A percentile compares a stretch with the other conserved stretches of the same genome.
Conservation (phyloP, 1,284 basidiomycete genomes). For the Mycena sp. region DNA sequence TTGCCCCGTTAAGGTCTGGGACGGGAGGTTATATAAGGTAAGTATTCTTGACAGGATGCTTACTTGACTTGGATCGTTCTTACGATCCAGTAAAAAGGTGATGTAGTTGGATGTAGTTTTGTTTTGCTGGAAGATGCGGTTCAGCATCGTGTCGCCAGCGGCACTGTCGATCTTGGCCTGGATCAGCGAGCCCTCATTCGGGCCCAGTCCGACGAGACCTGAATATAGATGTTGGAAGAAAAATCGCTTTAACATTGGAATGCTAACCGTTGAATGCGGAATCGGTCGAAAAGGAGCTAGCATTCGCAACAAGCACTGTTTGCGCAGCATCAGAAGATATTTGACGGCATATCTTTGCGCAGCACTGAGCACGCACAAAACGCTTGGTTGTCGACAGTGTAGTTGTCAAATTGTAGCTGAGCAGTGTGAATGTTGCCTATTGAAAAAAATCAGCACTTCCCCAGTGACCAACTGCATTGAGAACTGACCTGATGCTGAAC, state of each 20-base stretch:
- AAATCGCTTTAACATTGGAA: background rate
- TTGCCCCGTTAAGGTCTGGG: constrained; percentile 60
- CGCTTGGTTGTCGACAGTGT: constrained; percentile 70
- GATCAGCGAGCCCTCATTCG: constrained; percentile 75
- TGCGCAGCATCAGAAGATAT: background rate
- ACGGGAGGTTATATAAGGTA: constrained; percentile 46
- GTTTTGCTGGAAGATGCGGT: constrained; percentile 68
- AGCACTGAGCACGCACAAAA: constrained; percentile 67
- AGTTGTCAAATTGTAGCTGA: constrained; percentile 62
- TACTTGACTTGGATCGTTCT: constrained; percentile 54
- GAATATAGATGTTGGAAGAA: background rate
- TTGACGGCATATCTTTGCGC: background rate
- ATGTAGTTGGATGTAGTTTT: constrained; percentile 68
- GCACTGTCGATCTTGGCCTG: constrained; percentile 59
- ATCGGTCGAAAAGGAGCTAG: constrained; percentile 71
- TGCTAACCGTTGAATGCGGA: constrained; percentile 64
- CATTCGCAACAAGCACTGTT: constrained; percentile 71
- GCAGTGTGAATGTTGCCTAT: constrained; percentile 69
- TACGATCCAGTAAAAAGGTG: constrained; percentile 72
- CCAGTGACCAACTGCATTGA: background rate
- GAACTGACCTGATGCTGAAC: constrained; percentile 66
- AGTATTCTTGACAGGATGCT: constrained; percentile 35
- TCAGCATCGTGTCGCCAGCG: constrained; percentile 64
- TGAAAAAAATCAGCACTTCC: constrained; percentile 9
- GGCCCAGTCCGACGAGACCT: constrained; percentile 79